phyloP scores from a whole-genome alignment of 257 asterid genomes.

The Catharanthus roseus region DNA sequence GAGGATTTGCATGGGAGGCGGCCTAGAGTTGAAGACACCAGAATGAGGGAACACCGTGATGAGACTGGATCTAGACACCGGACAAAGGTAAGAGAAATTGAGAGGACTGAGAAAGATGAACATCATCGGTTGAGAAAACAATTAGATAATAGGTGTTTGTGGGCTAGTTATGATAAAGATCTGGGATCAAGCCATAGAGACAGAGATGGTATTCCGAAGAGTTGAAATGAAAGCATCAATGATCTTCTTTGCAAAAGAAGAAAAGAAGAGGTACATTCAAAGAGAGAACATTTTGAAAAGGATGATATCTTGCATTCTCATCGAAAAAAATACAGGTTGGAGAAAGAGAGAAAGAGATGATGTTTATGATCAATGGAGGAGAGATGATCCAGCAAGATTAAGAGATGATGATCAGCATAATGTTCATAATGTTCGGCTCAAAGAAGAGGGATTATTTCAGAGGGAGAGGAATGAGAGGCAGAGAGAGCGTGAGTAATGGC shows the following conservation, averaged over 20 bases:
- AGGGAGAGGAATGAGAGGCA: constrained; percentile 74
- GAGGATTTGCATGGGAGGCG: constrained; percentile 57
- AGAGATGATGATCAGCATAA: constrained; percentile 60
- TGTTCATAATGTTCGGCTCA: constrained; percentile 62
- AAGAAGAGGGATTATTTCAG: constrained; percentile 56
- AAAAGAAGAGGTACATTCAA: constrained; percentile 50
- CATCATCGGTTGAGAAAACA: constrained; percentile 49
- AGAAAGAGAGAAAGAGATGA: constrained; percentile 84
- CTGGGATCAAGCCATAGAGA: constrained; percentile 54
- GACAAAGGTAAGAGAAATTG: constrained; percentile 53
- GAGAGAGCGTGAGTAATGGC: constrained; percentile 84
- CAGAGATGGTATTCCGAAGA: constrained; percentile 50
- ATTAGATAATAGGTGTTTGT: constrained; percentile 56
- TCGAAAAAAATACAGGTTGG: constrained; percentile 58
- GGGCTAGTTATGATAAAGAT: constrained; percentile 53
- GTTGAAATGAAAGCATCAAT: constrained; percentile 45
- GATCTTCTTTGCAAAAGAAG: constrained; percentile 61
- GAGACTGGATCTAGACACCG: constrained; percentile 55
- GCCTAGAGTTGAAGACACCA: constrained; percentile 49
- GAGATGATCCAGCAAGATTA: constrained; percentile 55
- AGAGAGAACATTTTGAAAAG: constrained; percentile 52
- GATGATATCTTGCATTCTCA: constrained; percentile 49
- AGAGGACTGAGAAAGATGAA: constrained; percentile 60
- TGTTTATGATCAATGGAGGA: constrained; percentile 59
- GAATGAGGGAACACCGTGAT: constrained; percentile 57